A percentile compares a stretch with the other conserved stretches of the same genome.
Evolutionary conservation across 108 stramenopile genomes (phyloP).

Genomic region (Conticribra guillardii): DNA sequence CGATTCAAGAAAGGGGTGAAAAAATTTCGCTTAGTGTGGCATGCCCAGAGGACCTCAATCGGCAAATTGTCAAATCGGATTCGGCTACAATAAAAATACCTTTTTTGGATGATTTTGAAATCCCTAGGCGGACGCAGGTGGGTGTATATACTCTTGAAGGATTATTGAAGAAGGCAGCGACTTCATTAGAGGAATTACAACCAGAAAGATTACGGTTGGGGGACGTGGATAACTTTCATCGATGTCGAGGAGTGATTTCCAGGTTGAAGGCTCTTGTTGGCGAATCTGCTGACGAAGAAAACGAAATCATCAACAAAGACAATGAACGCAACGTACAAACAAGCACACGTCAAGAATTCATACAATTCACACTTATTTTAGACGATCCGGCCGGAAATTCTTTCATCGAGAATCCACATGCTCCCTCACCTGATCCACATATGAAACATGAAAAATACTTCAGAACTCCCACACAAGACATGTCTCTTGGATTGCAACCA

Average conservation of each 20-base stretch:
- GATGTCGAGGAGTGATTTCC: constrained; percentile 45
- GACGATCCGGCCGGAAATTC: constrained; percentile 85
- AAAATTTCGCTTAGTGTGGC: constrained; percentile 39
- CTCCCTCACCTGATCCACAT: constrained; percentile 47
- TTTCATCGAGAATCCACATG: constrained; percentile 65
- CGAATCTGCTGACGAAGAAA: constrained; percentile 37
- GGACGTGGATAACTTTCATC: constrained; percentile 55
- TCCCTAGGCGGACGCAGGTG: constrained; percentile 73
- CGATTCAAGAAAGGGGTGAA: constrained; percentile 72
- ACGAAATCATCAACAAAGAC: not conserved
- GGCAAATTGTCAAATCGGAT: constrained; percentile 83
- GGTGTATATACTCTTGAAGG: constrained; percentile 88
- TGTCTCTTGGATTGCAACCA: constrained; percentile 60
- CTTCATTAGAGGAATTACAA: constrained; percentile 40
- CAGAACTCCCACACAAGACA: constrained; percentile 56
- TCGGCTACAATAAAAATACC: constrained; percentile 66
- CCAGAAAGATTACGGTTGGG: constrained; percentile 49
- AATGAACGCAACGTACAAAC: constrained; percentile 3
- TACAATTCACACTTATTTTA: constrained; percentile 71
- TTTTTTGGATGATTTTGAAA: constrained; percentile 70
- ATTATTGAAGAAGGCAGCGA: constrained; percentile 33
- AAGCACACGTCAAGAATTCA: not conserved
- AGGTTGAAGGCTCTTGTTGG: constrained; percentile 14
- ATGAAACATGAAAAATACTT: constrained; percentile 33
- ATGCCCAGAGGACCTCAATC: constrained; percentile 64